Conservation (phyloP, 768 basidiomycete species). For the Podaxis mareebaensis region DNA sequence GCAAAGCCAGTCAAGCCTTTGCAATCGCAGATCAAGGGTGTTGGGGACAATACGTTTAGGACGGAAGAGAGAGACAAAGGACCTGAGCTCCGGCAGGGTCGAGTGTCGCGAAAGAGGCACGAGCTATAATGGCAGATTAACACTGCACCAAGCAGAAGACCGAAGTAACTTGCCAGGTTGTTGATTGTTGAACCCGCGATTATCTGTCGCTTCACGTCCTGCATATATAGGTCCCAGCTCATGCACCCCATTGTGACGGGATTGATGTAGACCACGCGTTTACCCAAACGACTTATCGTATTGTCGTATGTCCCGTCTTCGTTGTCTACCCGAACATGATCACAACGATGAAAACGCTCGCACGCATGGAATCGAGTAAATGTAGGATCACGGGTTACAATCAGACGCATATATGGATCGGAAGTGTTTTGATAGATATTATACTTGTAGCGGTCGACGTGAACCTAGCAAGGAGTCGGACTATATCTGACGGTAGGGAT, state of each 20-base stretch:
- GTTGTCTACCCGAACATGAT: conserved; percentile 51
- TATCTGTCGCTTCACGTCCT: conserved; percentile 41
- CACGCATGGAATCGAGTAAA: conserved; percentile 91
- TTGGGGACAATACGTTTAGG: conserved; percentile 82
- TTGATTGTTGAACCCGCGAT: conserved; percentile 45
- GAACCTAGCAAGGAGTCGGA: conserved; percentile 53
- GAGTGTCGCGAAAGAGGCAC: conserved; percentile 88
- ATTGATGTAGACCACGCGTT: conserved; percentile 80
- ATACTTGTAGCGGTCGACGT: conserved; percentile 89
- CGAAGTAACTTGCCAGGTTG: conserved; percentile 55
- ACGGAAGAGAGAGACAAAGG: conserved; percentile 79
- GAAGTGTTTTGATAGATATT: conserved; percentile 56
- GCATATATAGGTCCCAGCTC: conserved; percentile 52
- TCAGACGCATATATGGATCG: conserved; percentile 60
- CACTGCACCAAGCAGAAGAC: background rate
- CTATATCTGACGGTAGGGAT: background rate
- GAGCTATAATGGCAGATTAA: conserved; percentile 44
- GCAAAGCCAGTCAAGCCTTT: conserved; percentile 70
- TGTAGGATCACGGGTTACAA: conserved; percentile 60
- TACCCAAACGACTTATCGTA: conserved; percentile 43
- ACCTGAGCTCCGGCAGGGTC: conserved; percentile 79
- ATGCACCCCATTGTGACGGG: conserved; percentile 68
- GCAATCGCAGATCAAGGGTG: conserved; percentile 54
- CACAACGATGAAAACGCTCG: conserved; percentile 78
- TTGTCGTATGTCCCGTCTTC: conserved; percentile 27